Conservation (phyloP, 129 eudicot species). For the Erigeron canadensis region DNA sequence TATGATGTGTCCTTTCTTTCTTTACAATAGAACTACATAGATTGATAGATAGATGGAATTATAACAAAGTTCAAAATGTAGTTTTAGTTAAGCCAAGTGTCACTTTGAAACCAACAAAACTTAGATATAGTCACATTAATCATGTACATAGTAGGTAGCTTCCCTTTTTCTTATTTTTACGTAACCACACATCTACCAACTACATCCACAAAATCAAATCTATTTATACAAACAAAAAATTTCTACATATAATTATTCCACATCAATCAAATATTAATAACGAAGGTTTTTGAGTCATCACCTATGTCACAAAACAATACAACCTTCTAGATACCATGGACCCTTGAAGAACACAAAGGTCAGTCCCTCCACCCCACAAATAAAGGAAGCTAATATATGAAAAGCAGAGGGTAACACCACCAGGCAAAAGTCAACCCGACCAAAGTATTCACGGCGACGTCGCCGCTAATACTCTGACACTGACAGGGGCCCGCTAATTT, state of each 20-base stretch:
- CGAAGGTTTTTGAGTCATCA: background rate
- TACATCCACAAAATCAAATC: constrained; percentile 8
- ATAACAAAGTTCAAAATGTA: constrained; percentile 20
- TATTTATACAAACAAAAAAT: background rate
- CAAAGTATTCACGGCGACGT: too few species aligned
- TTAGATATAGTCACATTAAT: constrained; percentile 19
- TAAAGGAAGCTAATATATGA: too few species aligned
- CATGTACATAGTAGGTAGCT: constrained; percentile 12
- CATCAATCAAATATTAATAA: background rate
- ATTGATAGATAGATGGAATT: too few species aligned
- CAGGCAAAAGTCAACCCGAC: too few species aligned
- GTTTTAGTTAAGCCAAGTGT: constrained; percentile 34
- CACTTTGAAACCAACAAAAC: background rate
- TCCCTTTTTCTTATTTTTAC: constrained; percentile 1
- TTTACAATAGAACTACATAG: too few species aligned
- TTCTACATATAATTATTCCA: background rate
- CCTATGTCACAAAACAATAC: background rate
- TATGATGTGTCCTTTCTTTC: constrained; percentile 22
- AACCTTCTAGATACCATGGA: background rate
- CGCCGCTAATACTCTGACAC: too few species aligned
- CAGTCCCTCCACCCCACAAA: too few species aligned
- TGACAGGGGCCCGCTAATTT: too few species aligned
- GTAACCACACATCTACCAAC: constrained; percentile 3
- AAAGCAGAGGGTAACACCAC: too few species aligned
- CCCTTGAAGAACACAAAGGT: constrained; percentile 18